These are phyloP conservation scores for Luvunga scandens DNA, from an alignment of 345 rosid genomes.

Conservation along the genomic window DNA sequence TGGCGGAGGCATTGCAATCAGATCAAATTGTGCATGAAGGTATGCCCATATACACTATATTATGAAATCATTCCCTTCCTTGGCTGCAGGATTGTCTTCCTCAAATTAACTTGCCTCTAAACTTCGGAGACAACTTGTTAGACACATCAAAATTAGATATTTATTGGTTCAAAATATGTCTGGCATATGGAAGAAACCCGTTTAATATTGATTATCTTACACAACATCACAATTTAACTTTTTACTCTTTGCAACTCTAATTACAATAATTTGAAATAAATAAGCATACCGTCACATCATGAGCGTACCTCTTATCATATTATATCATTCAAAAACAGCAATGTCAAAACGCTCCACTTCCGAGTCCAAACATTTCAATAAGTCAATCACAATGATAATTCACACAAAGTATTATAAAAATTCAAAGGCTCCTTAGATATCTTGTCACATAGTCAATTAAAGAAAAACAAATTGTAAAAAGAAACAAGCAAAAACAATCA, in stretches of 20 bases:
- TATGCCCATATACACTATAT: background rate
- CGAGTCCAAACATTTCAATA: constrained; percentile 1
- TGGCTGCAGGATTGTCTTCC: background rate
- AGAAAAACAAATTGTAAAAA: background rate
- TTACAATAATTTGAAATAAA: background rate
- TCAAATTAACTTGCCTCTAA: background rate
- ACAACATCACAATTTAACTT: background rate
- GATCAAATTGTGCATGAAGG: background rate
- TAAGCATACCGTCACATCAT: background rate
- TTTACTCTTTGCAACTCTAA: background rate
- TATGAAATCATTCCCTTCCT: background rate
- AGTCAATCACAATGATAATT: background rate
- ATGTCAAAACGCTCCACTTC: background rate
- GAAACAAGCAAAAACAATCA: background rate
- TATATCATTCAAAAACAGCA: background rate
- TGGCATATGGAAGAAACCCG: background rate
- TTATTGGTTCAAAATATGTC: background rate
- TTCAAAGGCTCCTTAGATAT: background rate
- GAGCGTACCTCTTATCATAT: background rate
- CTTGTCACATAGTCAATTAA: background rate
- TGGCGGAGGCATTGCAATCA: background rate
- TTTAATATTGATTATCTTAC: background rate
- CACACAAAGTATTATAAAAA: background rate
- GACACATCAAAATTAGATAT: background rate
- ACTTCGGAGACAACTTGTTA: background rate